Conservation (phyloP, 2,329 filamentous ascomycete genomes). For the Aspergillus sp. region DNA sequence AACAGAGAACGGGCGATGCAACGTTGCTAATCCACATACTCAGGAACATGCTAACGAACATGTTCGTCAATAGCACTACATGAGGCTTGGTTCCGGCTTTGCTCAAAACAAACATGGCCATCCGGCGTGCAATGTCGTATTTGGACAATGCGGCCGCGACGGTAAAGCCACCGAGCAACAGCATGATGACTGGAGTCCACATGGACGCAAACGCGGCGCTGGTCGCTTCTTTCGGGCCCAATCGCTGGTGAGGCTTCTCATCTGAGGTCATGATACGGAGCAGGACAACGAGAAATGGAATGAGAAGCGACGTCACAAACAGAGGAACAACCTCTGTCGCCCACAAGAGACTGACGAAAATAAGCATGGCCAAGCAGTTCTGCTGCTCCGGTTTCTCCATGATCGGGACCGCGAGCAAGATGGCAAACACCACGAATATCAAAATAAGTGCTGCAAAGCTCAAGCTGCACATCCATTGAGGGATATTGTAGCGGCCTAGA, state of each 20-base stretch:
- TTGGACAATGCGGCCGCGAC: constrained; percentile 92
- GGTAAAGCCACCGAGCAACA: constrained; percentile 90
- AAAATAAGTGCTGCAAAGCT: constrained; percentile 70
- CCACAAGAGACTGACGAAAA: constrained; percentile 92
- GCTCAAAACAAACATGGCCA: constrained; percentile 91
- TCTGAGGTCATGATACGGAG: constrained; percentile 77
- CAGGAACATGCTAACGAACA: constrained; percentile 96
- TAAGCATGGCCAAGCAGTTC: constrained; percentile 86
- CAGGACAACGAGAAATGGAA: constrained; percentile 87
- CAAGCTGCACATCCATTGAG: constrained; percentile 74
- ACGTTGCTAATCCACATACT: constrained; percentile 99
- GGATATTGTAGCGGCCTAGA: constrained; percentile 67
- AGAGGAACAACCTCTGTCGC: constrained; percentile 95
- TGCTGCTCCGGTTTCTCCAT: constrained; percentile 86
- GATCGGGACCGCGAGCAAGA: constrained; percentile 69
- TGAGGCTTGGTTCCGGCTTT: constrained; percentile 88
- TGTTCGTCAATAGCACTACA: constrained; percentile 90
- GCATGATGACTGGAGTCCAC: constrained; percentile 99
- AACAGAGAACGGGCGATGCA: constrained; percentile 91
- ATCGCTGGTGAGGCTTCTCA: constrained; percentile 59
- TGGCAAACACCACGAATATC: constrained; percentile 65
- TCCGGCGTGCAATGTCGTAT: constrained; percentile 94
- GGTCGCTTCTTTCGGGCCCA: constrained; percentile 75
- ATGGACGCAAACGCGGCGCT: constrained; percentile 85
- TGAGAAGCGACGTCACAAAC: constrained; percentile 89